Conservation (phyloP, 1,284 basidiomycete species). For the Pseudozyma hubeiensis region DNA sequence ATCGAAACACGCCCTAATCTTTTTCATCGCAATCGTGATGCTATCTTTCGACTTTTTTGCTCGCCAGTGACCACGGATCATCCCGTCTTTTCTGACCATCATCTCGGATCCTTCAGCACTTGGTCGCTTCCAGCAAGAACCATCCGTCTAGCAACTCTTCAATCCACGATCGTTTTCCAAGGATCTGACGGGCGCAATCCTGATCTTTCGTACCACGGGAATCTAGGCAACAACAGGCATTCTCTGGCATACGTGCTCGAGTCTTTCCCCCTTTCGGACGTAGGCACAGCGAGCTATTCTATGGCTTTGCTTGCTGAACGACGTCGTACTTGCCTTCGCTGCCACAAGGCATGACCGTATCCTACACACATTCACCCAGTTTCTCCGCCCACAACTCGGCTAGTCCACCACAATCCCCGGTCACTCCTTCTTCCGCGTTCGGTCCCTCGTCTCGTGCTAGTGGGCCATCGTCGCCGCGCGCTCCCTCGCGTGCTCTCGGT, state of each 20-base stretch:
- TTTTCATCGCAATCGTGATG: too few species aligned
- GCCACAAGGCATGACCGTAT: constrained; percentile 41
- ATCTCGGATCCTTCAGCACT: too few species aligned
- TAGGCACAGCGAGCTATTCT: not conserved
- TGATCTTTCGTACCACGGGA: too few species aligned
- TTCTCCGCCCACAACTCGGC: constrained; percentile 25
- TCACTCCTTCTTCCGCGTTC: constrained; percentile 19
- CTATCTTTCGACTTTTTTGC: too few species aligned
- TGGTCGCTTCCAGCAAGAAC: too few species aligned
- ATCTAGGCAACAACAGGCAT: too few species aligned
- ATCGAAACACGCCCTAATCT: too few species aligned
- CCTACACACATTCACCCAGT: constrained; percentile 45
- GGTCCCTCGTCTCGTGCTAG: constrained; percentile 17
- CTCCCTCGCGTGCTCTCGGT: constrained; percentile 22
- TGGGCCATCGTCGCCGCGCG: constrained; percentile 17
- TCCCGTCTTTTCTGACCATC: too few species aligned
- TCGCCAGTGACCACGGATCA: too few species aligned
- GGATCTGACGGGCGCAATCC: too few species aligned
- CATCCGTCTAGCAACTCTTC: too few species aligned
- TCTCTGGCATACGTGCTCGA: not conserved
- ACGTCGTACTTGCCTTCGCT: not conserved
- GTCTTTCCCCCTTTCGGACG: not conserved
- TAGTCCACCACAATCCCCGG: constrained; percentile 25
- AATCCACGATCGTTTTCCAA: too few species aligned
- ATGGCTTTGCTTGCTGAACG: not conserved